Evolutionary conservation across 176 grass and related monocot genomes (phyloP).

Genomic region (Aechmea fasciata): DNA sequence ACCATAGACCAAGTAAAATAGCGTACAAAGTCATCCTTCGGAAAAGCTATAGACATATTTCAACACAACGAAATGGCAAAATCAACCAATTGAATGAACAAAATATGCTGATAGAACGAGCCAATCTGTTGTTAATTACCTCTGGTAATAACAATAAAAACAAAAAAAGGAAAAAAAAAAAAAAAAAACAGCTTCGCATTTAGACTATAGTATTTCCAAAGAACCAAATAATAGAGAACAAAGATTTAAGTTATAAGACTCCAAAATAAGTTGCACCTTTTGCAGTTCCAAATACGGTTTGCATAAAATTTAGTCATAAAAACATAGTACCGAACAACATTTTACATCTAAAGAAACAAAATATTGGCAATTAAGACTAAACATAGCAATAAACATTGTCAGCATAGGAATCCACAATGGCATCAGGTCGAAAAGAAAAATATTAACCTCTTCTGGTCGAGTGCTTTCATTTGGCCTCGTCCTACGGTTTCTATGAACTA

Average conservation of each 20-base stretch:
- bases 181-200: too few species aligned
- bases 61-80: background rate
- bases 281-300: too few species aligned
- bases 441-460: constrained; percentile 62
- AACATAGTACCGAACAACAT: too few species aligned
- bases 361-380: background rate
- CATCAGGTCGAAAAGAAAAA: background rate
- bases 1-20: background rate
- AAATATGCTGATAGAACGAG: background rate
- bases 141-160: background rate
- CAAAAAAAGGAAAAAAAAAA: background rate
- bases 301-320: too few species aligned
- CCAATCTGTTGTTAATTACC: background rate
- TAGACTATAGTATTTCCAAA: too few species aligned
- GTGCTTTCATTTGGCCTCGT: constrained; percentile 58
- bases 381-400: background rate
- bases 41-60: background rate
- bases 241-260: too few species aligned
- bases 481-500: constrained; percentile 37
- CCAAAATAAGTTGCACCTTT: too few species aligned
- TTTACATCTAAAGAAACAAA: background rate
- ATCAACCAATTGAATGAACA: background rate
- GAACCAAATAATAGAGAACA: too few species aligned
- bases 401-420: background rate
- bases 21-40: background rate